These are phyloP conservation scores for Colletotrichum sublineola DNA, from an alignment of 2,329 filamentous ascomycete genomes.

Conservation along the genomic window DNA sequence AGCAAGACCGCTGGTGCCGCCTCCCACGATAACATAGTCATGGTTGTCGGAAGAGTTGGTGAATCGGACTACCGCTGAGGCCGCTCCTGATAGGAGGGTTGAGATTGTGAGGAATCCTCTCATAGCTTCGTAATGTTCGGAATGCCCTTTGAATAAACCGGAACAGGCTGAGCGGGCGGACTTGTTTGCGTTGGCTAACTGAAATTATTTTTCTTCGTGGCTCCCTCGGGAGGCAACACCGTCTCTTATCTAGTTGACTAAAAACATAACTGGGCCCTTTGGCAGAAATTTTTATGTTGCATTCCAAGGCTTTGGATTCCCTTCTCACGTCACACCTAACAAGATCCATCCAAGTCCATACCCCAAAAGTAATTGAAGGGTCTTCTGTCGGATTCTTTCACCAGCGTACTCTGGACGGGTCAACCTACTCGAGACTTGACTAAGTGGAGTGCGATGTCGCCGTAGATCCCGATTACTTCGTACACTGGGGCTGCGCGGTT, in stretches of 20 bases:
- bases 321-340: conserved; percentile 9
- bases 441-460: conserved; percentile 1
- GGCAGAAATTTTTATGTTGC: neutral
- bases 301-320: neutral
- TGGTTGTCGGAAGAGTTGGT: conserved; percentile 37
- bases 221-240: neutral
- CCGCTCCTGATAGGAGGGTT: conserved; percentile 19
- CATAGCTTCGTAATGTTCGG: neutral
- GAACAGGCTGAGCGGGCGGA: neutral
- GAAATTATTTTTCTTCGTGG: accelerated
- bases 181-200: neutral
- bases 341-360: neutral
- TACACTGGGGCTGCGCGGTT: conserved; percentile 8
- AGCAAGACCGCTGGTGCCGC: conserved; percentile 53
- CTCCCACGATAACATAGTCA: conserved; percentile 57
- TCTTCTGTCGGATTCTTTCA: neutral
- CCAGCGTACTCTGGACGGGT: neutral
- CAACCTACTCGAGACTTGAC: conserved; percentile 9
- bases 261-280: no score
- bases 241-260: neutral
- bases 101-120: conserved; percentile 6
- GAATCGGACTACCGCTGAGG: conserved; percentile 10
- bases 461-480: conserved; percentile 3
- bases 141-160: no score
- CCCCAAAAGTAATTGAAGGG: neutral